These are phyloP conservation scores for Theileria orientalis DNA, from an alignment of 169 alveolate genomes.

Conservation along the genomic window DNA sequence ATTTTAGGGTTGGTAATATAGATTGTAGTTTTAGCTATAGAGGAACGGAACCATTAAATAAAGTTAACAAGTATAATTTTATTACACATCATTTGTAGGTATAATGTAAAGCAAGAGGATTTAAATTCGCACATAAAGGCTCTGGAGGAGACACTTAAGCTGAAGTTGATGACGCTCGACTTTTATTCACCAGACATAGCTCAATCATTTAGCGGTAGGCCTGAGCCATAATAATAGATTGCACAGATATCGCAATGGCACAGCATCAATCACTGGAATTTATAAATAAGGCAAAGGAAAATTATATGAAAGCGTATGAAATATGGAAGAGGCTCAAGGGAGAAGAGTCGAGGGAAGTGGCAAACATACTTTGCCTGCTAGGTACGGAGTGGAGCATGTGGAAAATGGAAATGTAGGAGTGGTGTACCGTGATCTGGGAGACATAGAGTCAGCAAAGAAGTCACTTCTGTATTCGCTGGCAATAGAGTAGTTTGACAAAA, in stretches of 20 bases:
- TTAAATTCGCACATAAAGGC: slow-evolving; percentile 27
- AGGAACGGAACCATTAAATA: background rate
- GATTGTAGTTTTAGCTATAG: background rate
- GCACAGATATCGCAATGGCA: slow-evolving; percentile 63
- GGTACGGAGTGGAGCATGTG: slow-evolving; percentile 4
- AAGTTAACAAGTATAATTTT: background rate
- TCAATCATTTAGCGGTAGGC: slow-evolving; percentile 40
- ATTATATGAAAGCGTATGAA: slow-evolving; percentile 43
- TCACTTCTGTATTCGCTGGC: slow-evolving; percentile 40
- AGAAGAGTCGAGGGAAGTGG: slow-evolving; percentile 46
- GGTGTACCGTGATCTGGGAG: slow-evolving; percentile 52
- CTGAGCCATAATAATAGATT: too few relatives aligned
- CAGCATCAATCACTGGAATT: slow-evolving; percentile 55
- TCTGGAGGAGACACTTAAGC: slow-evolving; percentile 53
- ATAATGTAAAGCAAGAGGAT: slow-evolving; percentile 41
- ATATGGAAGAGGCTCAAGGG: slow-evolving; percentile 41
- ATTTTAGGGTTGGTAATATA: slow-evolving; percentile 34
- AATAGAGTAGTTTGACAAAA: slow-evolving; percentile 13
- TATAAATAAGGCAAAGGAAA: slow-evolving; percentile 54
- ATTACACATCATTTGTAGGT: background rate
- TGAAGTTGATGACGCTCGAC: slow-evolving; percentile 46
- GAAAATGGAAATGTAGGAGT: slow-evolving; percentile 16
- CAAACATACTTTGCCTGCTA: slow-evolving; percentile 41
- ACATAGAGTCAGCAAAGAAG: slow-evolving; percentile 42
- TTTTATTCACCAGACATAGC: slow-evolving; percentile 58